These are phyloP conservation scores for Phytophthora megakarya DNA, from an alignment of 352 stramenopile genomes.

Conservation along the genomic window DNA sequence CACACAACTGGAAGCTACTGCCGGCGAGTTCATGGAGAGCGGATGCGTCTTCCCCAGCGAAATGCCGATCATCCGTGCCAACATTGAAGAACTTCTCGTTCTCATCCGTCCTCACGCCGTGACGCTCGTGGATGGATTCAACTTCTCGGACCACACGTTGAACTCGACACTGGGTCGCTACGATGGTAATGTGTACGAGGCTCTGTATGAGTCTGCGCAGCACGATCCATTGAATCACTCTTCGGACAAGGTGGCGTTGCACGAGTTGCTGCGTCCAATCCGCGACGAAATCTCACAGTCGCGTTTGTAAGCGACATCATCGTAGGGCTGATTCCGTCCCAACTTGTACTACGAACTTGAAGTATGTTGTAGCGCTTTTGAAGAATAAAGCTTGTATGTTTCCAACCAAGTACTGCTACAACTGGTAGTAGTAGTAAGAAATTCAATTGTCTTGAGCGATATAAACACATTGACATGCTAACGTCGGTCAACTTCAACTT, in stretches of 20 bases:
- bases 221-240: slow-evolving; percentile 66
- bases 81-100: slow-evolving; percentile 55
- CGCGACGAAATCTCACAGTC: slow-evolving; percentile 51
- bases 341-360: background rate
- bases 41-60: slow-evolving; percentile 50
- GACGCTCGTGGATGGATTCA: slow-evolving; percentile 57
- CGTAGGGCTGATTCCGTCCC: background rate
- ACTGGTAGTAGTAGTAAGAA: no score
- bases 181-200: slow-evolving; percentile 79
- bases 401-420: background rate
- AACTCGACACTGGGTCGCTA: slow-evolving; percentile 80
- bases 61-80: slow-evolving; percentile 52
- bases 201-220: slow-evolving; percentile 62
- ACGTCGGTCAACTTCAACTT: slow-evolving; percentile 21
- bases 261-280: slow-evolving; percentile 65
- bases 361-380: background rate
- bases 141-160: slow-evolving; percentile 74
- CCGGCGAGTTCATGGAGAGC: slow-evolving; percentile 71
- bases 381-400: background rate
- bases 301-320: slow-evolving; percentile 29
- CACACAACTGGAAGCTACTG: slow-evolving; percentile 64
- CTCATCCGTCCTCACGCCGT: slow-evolving; percentile 73
- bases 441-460: no score
- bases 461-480: background rate
- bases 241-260: slow-evolving; percentile 65